Percentiles rank a stretch among this genome's conserved stretches.
These are phyloP conservation scores for Pichia sp. DNA, from an alignment of 1,139 yeast genomes.

Conservation along the genomic window DNA sequence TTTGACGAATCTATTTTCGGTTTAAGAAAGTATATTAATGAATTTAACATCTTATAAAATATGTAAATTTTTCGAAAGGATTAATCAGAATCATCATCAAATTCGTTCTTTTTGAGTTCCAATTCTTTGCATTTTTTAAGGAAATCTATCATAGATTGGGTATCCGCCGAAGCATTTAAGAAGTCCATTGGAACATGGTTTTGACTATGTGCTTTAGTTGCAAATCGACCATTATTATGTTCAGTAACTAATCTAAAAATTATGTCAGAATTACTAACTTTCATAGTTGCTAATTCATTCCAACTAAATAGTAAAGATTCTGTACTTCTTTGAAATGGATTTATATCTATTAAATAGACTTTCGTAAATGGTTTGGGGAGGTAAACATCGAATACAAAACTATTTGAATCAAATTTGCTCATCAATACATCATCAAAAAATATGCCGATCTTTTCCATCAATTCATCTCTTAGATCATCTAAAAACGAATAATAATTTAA, in stretches of 20 bases:
- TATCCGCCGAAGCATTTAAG: slow-evolving; percentile 71
- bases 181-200: slow-evolving; percentile 89
- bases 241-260: slow-evolving; percentile 61
- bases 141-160: slow-evolving; percentile 57
- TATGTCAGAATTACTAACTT: slow-evolving; percentile 28
- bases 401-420: slow-evolving; percentile 46
- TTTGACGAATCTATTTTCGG: neutral
- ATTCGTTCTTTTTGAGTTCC: slow-evolving; percentile 18
- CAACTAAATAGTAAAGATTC: slow-evolving; percentile 77
- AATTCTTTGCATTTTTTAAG: slow-evolving; percentile 53
- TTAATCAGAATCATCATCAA: slow-evolving; percentile 4
- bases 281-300: slow-evolving; percentile 56
- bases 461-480: slow-evolving; percentile 37
- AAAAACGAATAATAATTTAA: slow-evolving; percentile 74
- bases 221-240: slow-evolving; percentile 66
- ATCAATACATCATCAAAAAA: slow-evolving; percentile 49
- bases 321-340: slow-evolving; percentile 74
- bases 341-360: slow-evolving; percentile 71
- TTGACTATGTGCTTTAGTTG: slow-evolving; percentile 77
- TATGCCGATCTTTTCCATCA: slow-evolving; percentile 43
- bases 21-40: neutral
- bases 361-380: slow-evolving; percentile 66
- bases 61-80: no score
- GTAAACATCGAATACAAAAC: slow-evolving; percentile 73
- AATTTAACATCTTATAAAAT: no score